These are phyloP conservation scores for Apiospora rasikravindrae DNA, from an alignment of 2,329 filamentous ascomycete genomes.

Conservation along the genomic window DNA sequence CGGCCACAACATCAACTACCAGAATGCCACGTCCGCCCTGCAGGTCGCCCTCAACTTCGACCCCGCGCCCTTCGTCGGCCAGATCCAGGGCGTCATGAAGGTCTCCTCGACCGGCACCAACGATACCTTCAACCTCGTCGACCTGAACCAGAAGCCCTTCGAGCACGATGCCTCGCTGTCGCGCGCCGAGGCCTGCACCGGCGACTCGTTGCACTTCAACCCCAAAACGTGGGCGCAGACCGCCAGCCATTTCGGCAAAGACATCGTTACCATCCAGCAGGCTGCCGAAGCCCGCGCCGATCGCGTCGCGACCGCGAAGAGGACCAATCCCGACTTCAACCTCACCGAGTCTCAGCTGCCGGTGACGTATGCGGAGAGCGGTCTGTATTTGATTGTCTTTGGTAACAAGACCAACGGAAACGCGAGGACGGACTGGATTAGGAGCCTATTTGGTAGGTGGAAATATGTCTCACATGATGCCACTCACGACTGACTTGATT, in stretches of 20 bases:
- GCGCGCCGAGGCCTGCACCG: constrained; percentile 16
- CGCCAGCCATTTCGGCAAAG: not conserved
- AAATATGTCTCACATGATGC: not conserved
- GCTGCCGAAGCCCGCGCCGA: constrained; percentile 5
- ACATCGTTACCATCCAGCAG: constrained; percentile 2
- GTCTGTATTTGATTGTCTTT: constrained; percentile 14
- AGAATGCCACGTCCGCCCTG: not conserved
- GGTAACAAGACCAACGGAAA: constrained; percentile 13
- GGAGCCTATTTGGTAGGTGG: constrained; percentile 14
- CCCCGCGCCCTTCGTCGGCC: not conserved
- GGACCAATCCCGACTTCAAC: constrained; percentile 12
- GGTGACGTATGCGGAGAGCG: not conserved
- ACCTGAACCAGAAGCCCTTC: constrained; percentile 22
- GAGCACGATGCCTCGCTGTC: constrained; percentile 24
- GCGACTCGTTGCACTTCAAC: constrained; percentile 13
- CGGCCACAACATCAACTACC: constrained; percentile 10
- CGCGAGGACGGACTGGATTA: constrained; percentile 10
- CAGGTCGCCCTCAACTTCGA: constrained; percentile 20
- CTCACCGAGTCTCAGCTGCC: not conserved
- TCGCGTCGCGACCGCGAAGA: not conserved
- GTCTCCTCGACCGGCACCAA: constrained; percentile 6
- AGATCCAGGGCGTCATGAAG: constrained; percentile 7
- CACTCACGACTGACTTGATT: not conserved
- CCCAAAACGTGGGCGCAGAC: constrained; percentile 4
- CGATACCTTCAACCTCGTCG: constrained; percentile 21